Conservation (phyloP, 208 protist genomes). For the Crithidia thermophila region DNA sequence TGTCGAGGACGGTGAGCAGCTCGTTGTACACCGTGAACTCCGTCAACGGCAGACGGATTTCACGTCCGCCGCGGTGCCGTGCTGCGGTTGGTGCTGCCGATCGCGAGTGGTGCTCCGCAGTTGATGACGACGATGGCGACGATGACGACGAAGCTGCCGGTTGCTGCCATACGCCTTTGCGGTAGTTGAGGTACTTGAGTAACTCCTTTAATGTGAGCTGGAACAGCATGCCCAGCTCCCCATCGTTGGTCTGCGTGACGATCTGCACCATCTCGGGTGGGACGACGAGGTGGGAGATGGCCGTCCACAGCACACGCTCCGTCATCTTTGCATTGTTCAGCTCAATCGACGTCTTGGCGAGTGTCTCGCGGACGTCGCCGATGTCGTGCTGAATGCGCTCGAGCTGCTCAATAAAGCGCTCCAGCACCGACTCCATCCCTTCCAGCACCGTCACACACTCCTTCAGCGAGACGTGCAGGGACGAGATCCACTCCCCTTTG, state of each 20-base stretch:
- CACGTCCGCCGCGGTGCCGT: constrained; percentile 10
- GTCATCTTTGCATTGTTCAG: constrained; percentile 50
- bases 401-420: constrained; percentile 69
- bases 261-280: constrained; percentile 82
- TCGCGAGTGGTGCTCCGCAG: neutral
- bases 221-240: constrained; percentile 77
- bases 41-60: constrained; percentile 45
- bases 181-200: constrained; percentile 64
- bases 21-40: constrained; percentile 66
- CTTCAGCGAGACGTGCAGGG: constrained; percentile 55
- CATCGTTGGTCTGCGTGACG: constrained; percentile 67
- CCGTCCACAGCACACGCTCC: constrained; percentile 61
- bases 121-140: neutral
- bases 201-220: constrained; percentile 53
- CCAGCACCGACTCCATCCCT: constrained; percentile 70
- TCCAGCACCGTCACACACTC: constrained; percentile 62
- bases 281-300: constrained; percentile 63
- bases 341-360: constrained; percentile 47
- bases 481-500: constrained; percentile 53
- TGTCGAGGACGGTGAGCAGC: constrained; percentile 60
- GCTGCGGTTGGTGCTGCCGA: neutral
- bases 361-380: constrained; percentile 68
- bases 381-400: constrained; percentile 71
- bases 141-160: neutral
- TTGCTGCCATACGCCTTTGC: constrained; percentile 44